Evolutionary conservation across 257 asterid species (phyloP), one percentile per base, ranked within the genome.

Genomic region (Gardenia jasminoides): DNA sequence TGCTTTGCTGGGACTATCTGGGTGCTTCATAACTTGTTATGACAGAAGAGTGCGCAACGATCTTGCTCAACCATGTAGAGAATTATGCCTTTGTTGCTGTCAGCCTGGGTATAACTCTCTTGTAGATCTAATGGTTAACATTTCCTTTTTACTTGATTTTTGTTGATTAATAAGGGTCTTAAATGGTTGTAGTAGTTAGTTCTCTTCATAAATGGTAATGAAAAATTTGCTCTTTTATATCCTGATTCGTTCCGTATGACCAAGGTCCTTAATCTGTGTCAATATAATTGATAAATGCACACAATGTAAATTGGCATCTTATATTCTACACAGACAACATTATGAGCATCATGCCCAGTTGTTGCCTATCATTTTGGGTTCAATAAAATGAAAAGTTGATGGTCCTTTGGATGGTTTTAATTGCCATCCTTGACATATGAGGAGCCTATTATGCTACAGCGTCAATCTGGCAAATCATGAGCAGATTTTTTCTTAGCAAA

Each of bases 11-110:
- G 99, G 99, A 78, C 81, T 93, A 81, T 92, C 97, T 44, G 99
- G 99, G 46, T 95, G 99, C 91, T 91, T 93, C 79, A 92, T 95
- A 72, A 95, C 99, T 65, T 95, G 98, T 81, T 95, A 93, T 79
- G 99, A 95, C 85, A 88, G 99, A 86, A 85, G 98, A 88, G 98
- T 95, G 85, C 94, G 98, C 76, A 95, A 86, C 67, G 98, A 95
- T 88, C 87, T 95, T 71, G 97, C 99, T 81, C 99, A 95, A 87
- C 99, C 99, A 72, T 95, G 99, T 82, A 87, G 99, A 75, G 98
- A 95, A 82, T 80, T 95, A 86, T 95, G 99, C 73, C 90, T 93
- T 81, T 93, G 97, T 84, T 95, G 99, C 87, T 95, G 98, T 84
- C 99, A 93, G 73, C 97, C 99, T 56, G 97, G 98, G 99, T 95